Percentiles rank a stretch among this genome's conserved stretches.
Evolutionary conservation across 768 basidiomycete genomes (phyloP).

Genomic region (Royoungia palumana): DNA sequence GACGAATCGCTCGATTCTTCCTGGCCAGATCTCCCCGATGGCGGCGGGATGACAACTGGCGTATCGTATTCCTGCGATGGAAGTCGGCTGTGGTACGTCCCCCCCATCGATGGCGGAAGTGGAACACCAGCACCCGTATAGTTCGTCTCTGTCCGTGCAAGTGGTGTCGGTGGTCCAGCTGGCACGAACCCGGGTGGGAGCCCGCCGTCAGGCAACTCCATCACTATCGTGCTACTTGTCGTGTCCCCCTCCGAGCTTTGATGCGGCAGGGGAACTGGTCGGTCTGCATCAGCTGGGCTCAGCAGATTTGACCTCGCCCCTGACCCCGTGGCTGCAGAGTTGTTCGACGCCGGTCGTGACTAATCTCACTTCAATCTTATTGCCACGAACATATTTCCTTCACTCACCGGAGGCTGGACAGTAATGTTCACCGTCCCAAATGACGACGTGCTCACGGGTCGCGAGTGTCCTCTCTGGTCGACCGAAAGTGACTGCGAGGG

Average conservation of each 20-base stretch:
- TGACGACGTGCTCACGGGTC: slow-evolving; percentile 30
- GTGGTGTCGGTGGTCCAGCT: slow-evolving; percentile 16
- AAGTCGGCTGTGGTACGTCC: slow-evolving; percentile 24
- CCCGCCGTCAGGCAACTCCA: slow-evolving; percentile 25
- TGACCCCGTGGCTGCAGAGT: slow-evolving; percentile 26
- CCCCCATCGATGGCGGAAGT: slow-evolving; percentile 29
- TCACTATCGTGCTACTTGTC: slow-evolving; percentile 16
- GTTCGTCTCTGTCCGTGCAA: slow-evolving; percentile 7
- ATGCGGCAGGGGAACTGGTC: slow-evolving; percentile 32
- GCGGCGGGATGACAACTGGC: slow-evolving; percentile 30
- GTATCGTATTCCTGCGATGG: slow-evolving; percentile 13
- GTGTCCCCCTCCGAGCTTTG: slow-evolving; percentile 3
- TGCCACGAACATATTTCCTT: background rate
- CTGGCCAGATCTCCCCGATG: slow-evolving; percentile 12
- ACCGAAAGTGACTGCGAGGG: slow-evolving; percentile 22
- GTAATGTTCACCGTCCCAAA: slow-evolving; percentile 32
- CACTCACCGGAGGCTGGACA: slow-evolving; percentile 31
- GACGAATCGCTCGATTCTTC: slow-evolving; percentile 30
- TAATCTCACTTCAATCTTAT: slow-evolving; percentile 15
- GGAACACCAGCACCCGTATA: slow-evolving; percentile 30
- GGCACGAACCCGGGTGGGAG: slow-evolving; percentile 40
- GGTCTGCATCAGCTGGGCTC: slow-evolving; percentile 41
- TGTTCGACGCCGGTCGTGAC: slow-evolving; percentile 40
- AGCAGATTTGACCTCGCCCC: slow-evolving; percentile 29
- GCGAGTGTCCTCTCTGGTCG: slow-evolving; percentile 19